These are phyloP conservation scores for Ophiostoma australiae DNA, from an alignment of 2,329 filamentous ascomycete species.

Conservation along the genomic window DNA sequence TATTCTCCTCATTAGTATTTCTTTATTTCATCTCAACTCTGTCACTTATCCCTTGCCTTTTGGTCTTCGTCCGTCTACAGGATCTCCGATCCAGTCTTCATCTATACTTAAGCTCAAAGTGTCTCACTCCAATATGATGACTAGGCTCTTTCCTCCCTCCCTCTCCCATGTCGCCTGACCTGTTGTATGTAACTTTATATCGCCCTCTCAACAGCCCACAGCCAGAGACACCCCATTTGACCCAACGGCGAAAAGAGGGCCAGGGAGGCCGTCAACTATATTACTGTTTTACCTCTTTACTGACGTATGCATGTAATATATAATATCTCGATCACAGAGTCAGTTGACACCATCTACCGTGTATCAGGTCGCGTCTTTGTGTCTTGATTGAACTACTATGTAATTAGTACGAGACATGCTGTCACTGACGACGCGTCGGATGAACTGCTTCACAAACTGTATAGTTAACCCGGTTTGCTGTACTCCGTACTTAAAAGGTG, in stretches of 20 bases:
- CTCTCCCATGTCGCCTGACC: background rate
- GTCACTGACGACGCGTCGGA: background rate
- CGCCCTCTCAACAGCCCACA: background rate
- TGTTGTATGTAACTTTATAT: background rate
- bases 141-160: background rate
- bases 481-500: background rate
- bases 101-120: background rate
- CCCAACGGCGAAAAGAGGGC: background rate
- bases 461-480: background rate
- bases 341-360: background rate
- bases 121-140: background rate
- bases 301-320: background rate
- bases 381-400: background rate
- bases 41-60: background rate
- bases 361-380: background rate
- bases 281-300: conserved; percentile 3
- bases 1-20: background rate
- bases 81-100: conserved; percentile 4
- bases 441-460: background rate
- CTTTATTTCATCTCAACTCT: background rate
- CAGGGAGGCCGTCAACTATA: background rate
- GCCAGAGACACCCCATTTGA: no score
- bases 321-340: background rate
- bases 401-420: background rate
- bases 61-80: background rate